Percentiles rank a stretch among this genome's conserved stretches.
phyloP scores from a whole-genome alignment of 2,329 filamentous ascomycete species.

The Aulographum hederae region DNA sequence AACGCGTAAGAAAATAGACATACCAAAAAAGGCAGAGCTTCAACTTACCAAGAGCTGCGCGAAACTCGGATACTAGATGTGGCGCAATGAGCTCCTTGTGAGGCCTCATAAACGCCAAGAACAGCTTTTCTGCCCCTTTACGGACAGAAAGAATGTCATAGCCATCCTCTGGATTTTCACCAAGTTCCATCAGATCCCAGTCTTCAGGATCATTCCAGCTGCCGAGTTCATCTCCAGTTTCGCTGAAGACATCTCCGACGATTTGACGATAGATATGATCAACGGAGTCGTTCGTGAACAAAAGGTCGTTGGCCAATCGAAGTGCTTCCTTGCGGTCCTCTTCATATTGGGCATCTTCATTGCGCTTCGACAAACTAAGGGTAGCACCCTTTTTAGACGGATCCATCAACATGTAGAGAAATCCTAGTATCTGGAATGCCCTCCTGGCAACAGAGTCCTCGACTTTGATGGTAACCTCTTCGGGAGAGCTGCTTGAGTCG shows the following conservation, averaged over 20 bases:
- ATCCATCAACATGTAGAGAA: no score
- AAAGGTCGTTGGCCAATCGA: conserved; percentile 47
- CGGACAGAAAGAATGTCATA: conserved; percentile 75
- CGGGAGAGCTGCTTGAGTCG: conserved; percentile 65
- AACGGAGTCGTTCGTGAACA: conserved; percentile 63
- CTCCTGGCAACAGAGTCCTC: conserved; percentile 66
- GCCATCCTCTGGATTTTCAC: no score
- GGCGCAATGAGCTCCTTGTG: conserved; percentile 68
- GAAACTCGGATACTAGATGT: conserved; percentile 68
- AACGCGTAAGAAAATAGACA: not conserved
- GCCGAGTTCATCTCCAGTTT: conserved; percentile 66
- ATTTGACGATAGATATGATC: conserved; percentile 67
- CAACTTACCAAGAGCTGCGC: conserved; percentile 48
- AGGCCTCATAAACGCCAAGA: conserved; percentile 76
- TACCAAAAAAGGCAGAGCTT: not conserved
- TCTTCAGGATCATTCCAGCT: conserved; percentile 93
- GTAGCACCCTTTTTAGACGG: conserved; percentile 49
- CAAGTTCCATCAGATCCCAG: conserved; percentile 84
- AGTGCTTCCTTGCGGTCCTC: conserved; percentile 43
- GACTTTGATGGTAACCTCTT: conserved; percentile 67
- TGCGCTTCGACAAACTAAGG: no score
- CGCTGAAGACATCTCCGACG: conserved; percentile 75
- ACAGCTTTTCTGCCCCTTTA: conserved; percentile 83
- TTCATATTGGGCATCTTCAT: conserved; percentile 45
- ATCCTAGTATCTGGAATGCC: conserved; percentile 74